A percentile compares a stretch with the other conserved stretches of the same genome.
Evolutionary conservation across 1,139 yeast genomes (phyloP).

Genomic region (Wickerhamomyces sp.): DNA sequence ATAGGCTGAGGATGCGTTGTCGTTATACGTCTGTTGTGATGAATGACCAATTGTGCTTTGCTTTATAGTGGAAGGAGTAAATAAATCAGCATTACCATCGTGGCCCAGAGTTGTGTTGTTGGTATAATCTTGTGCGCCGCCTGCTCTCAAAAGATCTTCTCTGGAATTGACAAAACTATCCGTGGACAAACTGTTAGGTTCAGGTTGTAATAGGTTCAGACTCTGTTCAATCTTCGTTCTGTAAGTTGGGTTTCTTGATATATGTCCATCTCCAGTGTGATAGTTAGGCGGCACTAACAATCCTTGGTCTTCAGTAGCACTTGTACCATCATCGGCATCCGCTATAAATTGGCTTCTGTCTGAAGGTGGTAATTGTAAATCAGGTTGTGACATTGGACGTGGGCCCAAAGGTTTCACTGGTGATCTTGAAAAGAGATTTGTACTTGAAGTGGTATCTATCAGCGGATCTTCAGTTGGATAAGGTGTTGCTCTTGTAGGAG

Average conservation of each 20-base stretch:
- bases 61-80: not conserved
- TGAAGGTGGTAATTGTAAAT: conserved; percentile 6
- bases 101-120: not conserved
- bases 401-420: conserved; percentile 17
- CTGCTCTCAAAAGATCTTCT: conserved; percentile 6
- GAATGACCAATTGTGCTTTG: not conserved
- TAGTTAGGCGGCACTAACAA: too few species aligned
- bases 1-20: conserved; percentile 15
- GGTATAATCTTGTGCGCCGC: not conserved
- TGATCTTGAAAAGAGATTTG: not conserved
- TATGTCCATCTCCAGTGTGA: too few species aligned
- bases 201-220: conserved; percentile 17
- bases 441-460: not conserved
- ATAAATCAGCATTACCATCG: conserved; percentile 1
- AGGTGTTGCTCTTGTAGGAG: conserved; percentile 6
- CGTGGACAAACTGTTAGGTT: conserved; percentile 11
- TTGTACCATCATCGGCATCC: too few species aligned
- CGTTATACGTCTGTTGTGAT: conserved; percentile 1
- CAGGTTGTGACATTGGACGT: conserved; percentile 17
- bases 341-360: too few species aligned
- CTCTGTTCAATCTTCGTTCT: conserved; percentile 22
- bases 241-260: conserved; percentile 19
- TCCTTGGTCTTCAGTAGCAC: too few species aligned
- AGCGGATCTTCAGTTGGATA: conserved; percentile 8
- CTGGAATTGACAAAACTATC: conserved; percentile 12